phyloP scores from a whole-genome alignment of 2,329 filamentous ascomycete genomes.

The Lecanicillium sp. region DNA sequence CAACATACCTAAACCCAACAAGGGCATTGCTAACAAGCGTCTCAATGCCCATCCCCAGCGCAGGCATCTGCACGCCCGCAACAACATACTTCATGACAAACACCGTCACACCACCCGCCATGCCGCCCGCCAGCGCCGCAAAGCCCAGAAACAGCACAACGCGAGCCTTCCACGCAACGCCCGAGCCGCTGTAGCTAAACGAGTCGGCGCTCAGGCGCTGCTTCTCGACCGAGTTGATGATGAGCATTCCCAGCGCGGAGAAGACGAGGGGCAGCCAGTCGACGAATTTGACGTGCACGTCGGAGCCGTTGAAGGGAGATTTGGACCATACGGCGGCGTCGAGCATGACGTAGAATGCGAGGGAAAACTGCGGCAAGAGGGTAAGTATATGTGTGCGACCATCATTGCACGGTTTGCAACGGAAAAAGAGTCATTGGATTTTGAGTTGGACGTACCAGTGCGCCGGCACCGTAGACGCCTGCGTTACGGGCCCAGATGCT shows the following conservation, averaged over 20 bases:
- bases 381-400: no score
- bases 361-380: constrained; percentile 46
- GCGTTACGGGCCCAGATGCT: constrained; percentile 54
- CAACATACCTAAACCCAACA: constrained; percentile 49
- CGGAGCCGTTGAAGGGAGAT: constrained; percentile 48
- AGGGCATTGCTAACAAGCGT: constrained; percentile 58
- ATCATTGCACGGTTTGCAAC: no score
- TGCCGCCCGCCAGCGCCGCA: constrained; percentile 55
- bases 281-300: constrained; percentile 55
- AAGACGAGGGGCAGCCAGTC: constrained; percentile 65
- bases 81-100: constrained; percentile 59
- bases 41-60: constrained; percentile 55
- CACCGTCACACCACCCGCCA: constrained; percentile 61
- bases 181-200: constrained; percentile 53
- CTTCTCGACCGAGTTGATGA: constrained; percentile 64
- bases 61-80: constrained; percentile 47
- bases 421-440: background rate
- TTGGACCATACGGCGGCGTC: constrained; percentile 61
- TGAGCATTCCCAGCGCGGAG: constrained; percentile 59
- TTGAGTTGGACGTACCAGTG: constrained; percentile 40
- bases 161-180: constrained; percentile 60
- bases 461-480: constrained; percentile 55
- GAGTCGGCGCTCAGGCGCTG: constrained; percentile 54
- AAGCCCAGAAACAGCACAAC: constrained; percentile 61
- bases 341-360: constrained; percentile 62